phyloP scores from a whole-genome alignment of 768 basidiomycete genomes.

The Lactarius quietus region DNA sequence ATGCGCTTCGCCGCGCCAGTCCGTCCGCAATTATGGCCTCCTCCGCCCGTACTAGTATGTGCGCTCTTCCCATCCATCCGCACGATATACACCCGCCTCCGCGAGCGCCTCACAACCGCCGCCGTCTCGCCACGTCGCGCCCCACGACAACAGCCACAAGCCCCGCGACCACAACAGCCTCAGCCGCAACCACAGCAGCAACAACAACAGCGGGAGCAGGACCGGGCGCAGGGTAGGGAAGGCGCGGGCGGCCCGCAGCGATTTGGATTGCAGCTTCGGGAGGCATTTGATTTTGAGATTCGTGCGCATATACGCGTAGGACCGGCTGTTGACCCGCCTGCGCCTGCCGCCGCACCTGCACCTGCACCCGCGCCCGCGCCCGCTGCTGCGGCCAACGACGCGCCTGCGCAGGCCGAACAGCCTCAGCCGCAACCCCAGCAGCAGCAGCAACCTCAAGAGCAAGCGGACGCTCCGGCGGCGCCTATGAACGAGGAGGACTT shows the following conservation, averaged over 20 bases:
- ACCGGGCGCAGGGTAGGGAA: neutral
- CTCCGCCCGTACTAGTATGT: conserved; percentile 33
- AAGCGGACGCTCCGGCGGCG: conserved; percentile 11
- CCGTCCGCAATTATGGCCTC: conserved; percentile 34
- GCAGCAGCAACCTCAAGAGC: neutral
- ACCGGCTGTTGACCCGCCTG: too few species aligned
- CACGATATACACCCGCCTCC: conserved; percentile 28
- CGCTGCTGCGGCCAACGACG: neutral
- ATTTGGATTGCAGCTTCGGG: conserved; percentile 28
- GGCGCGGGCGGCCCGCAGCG: conserved; percentile 25
- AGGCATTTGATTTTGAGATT: conserved; percentile 22
- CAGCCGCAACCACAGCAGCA: neutral
- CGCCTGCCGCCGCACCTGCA: neutral
- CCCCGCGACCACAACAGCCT: neutral
- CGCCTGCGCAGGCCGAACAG: neutral
- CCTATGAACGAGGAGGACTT: conserved; percentile 27
- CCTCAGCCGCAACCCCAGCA: neutral
- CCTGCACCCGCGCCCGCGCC: neutral
- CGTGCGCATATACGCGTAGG: neutral
- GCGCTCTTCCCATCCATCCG: conserved; percentile 32
- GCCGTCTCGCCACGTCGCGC: conserved; percentile 24
- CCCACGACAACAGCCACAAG: neutral
- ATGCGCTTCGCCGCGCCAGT: neutral
- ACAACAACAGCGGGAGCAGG: neutral
- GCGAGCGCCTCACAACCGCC: conserved; percentile 26